phyloP scores from a whole-genome alignment of 176 grass and related monocot genomes.

The Leersia perrieri region DNA sequence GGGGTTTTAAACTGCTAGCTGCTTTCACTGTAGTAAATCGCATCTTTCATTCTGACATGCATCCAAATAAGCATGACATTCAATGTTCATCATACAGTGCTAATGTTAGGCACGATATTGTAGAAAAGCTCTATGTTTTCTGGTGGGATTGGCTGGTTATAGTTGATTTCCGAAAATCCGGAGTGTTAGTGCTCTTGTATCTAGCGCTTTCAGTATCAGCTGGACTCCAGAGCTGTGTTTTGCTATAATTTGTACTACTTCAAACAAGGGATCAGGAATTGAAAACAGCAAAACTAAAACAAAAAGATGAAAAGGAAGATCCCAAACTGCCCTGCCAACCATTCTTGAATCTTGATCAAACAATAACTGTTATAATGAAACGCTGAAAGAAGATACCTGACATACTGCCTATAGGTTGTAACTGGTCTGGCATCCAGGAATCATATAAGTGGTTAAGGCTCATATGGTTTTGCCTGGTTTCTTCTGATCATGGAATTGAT shows the following conservation, averaged over 20 bases:
- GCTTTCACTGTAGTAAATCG: neutral
- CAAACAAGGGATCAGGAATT: neutral
- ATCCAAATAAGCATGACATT: neutral
- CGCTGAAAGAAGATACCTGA: neutral
- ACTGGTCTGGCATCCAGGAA: neutral
- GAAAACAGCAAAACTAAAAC: neutral
- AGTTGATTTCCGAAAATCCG: neutral
- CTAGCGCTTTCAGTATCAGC: neutral
- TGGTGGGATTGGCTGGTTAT: neutral
- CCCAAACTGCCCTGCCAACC: neutral
- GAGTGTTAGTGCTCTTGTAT: neutral
- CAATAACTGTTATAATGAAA: neutral
- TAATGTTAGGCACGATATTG: neutral
- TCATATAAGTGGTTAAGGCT: neutral
- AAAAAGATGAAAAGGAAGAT: neutral
- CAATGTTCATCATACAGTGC: neutral
- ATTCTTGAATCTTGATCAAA: neutral
- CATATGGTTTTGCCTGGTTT: neutral
- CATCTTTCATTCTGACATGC: neutral
- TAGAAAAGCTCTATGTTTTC: constrained; percentile 3
- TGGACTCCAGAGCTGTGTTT: neutral
- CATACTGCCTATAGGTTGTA: neutral
- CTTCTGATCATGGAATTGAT: neutral
- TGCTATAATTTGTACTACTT: neutral
- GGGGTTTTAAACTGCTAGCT: neutral